Evolutionary conservation across 176 grass and related monocot species (phyloP).

Genomic region (Chrysopogon serrulatus): DNA sequence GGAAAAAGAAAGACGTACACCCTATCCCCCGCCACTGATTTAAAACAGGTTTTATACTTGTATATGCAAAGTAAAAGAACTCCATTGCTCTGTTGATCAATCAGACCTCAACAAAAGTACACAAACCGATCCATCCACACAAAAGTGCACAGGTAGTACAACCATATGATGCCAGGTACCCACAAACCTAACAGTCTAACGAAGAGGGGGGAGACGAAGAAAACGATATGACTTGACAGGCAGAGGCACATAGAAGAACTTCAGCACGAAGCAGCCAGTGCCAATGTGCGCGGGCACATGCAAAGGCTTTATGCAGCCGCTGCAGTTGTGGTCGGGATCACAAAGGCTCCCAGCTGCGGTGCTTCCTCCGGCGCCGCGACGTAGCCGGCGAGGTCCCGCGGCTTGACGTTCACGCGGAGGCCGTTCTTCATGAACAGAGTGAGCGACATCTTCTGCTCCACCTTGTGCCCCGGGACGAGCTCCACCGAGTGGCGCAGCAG

Average conservation of each 20-base stretch:
- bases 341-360: not conserved
- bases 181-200: not conserved
- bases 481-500: conserved; percentile 77
- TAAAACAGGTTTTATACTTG: not conserved
- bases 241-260: not conserved
- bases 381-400: conserved; percentile 45
- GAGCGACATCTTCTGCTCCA: conserved; percentile 98
- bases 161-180: not conserved
- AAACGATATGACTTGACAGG: not conserved
- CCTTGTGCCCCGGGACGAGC: conserved; percentile 71
- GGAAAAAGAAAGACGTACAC: too few relatives aligned
- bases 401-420: conserved; percentile 64
- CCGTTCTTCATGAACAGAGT: conserved; percentile 99
- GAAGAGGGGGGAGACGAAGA: not conserved
- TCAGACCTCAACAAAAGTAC: conserved; percentile 20
- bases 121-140: not conserved
- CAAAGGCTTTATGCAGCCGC: conserved; percentile 46
- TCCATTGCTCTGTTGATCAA: not conserved
- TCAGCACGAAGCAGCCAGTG: not conserved
- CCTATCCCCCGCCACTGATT: too few relatives aligned
- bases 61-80: not conserved
- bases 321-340: conserved; percentile 47
- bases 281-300: not conserved
- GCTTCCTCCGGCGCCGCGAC: conserved; percentile 2
- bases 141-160: not conserved